Evolutionary conservation across 2,329 filamentous ascomycete species (phyloP).

Genomic region (Fusarium sp.): DNA sequence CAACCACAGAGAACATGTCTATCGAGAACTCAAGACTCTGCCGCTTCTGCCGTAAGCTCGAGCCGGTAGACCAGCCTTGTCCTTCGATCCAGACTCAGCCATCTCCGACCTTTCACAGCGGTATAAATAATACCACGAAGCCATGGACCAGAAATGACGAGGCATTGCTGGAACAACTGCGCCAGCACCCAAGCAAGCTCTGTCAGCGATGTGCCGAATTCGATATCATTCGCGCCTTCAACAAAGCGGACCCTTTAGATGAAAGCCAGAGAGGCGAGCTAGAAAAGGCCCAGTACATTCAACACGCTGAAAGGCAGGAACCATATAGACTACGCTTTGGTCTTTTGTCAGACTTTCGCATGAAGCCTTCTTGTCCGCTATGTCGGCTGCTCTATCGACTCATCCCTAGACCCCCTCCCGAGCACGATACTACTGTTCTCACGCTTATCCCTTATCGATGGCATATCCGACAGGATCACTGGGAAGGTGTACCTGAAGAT

Average conservation of each 20-base stretch:
- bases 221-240: not conserved
- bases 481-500: not conserved
- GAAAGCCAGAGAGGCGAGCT: not conserved
- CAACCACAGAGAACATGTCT: not conserved
- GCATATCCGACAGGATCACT: not conserved
- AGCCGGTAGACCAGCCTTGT: not conserved
- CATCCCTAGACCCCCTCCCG: not conserved
- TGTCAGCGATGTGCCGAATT: not conserved
- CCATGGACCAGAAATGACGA: not conserved
- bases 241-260: not conserved
- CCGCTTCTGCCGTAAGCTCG: not conserved
- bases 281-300: not conserved
- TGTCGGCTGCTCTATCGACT: not conserved
- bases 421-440: not conserved
- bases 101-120: not conserved
- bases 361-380: not conserved
- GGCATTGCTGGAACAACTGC: not conserved
- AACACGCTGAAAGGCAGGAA: not conserved
- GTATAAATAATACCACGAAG: not conserved
- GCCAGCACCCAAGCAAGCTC: not conserved
- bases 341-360: not conserved
- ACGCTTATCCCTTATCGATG: not conserved
- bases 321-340: not conserved
- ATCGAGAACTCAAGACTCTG: not conserved
- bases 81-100: not conserved